A percentile compares a stretch with the other conserved stretches of the same genome.
These are phyloP conservation scores for Solanum piurae DNA, from an alignment of 257 asterid species.

Conservation along the genomic window DNA sequence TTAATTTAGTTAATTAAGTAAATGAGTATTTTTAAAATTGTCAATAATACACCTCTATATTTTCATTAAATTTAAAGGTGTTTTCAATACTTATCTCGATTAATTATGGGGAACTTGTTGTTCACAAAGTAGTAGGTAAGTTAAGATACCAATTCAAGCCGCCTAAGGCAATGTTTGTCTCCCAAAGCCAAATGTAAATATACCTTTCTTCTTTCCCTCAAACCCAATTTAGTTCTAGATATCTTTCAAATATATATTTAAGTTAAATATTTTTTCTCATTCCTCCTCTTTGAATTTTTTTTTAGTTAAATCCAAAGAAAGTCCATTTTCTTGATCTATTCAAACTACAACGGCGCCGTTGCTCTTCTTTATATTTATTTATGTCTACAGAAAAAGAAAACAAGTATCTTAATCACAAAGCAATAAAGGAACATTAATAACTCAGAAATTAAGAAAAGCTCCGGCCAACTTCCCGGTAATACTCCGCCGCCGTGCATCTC, in stretches of 20 bases:
- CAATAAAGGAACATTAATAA: background rate
- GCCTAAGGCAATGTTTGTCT: background rate
- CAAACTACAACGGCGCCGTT: slow-evolving; percentile 11
- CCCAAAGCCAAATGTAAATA: background rate
- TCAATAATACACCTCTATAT: too few relatives aligned
- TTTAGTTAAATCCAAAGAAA: background rate
- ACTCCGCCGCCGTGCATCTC: background rate
- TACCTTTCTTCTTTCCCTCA: background rate
- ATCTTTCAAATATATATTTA: background rate
- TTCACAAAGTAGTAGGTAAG: background rate
- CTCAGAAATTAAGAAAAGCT: background rate
- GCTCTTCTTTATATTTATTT: background rate
- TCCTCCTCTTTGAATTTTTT: background rate
- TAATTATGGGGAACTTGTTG: background rate
- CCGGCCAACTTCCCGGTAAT: background rate
- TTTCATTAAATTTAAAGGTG: fast-evolving
- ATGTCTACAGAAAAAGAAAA: background rate
- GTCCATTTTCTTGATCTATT: slow-evolving; percentile 1
- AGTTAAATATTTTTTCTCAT: background rate
- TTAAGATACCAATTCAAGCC: background rate
- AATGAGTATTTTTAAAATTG: too few relatives aligned
- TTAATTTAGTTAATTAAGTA: too few relatives aligned
- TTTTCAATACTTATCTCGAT: fast-evolving
- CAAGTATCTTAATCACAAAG: background rate
- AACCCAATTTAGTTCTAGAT: background rate